Percentiles rank a stretch among this genome's conserved stretches.
Evolutionary conservation across 2,329 filamentous ascomycete genomes (phyloP).

Genomic region (Diaporthe sp.): DNA sequence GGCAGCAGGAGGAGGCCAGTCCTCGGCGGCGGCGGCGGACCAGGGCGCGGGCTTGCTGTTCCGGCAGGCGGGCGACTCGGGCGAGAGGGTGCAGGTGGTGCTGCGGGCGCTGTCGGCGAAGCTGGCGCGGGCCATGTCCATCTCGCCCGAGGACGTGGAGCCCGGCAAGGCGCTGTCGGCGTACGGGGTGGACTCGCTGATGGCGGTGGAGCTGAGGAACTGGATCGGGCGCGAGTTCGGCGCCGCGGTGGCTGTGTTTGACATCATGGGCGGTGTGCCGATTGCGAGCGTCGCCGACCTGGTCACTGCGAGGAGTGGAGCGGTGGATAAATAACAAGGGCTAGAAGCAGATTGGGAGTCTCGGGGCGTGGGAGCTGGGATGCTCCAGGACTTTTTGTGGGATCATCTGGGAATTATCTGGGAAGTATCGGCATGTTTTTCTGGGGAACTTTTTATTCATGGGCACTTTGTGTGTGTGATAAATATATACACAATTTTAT

Average conservation of each 20-base stretch:
- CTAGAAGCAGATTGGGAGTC: constrained; percentile 1
- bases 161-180: constrained; percentile 48
- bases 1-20: constrained; percentile 5
- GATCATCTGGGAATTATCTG: not conserved
- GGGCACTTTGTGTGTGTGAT: not conserved
- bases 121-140: constrained; percentile 51
- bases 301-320: constrained; percentile 30
- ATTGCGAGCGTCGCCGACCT: constrained; percentile 23
- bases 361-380: constrained; percentile 9
- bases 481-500: not conserved
- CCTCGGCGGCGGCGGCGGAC: constrained; percentile 33
- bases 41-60: constrained; percentile 41
- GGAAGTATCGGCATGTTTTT: constrained; percentile 6
- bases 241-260: constrained; percentile 53
- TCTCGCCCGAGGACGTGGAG: constrained; percentile 50
- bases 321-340: constrained; percentile 12
- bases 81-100: constrained; percentile 42
- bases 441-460: constrained; percentile 1
- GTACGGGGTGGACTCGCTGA: constrained; percentile 57
- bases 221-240: constrained; percentile 55
- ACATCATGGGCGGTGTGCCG: constrained; percentile 50
- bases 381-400: not conserved
- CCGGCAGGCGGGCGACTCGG: constrained; percentile 28
- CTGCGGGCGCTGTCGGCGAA: constrained; percentile 47
- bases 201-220: constrained; percentile 60